Evolutionary conservation across 805 yeast species (phyloP), one percentile per base, ranked within the genome.

Genomic region (Candida glaebosa): DNA sequence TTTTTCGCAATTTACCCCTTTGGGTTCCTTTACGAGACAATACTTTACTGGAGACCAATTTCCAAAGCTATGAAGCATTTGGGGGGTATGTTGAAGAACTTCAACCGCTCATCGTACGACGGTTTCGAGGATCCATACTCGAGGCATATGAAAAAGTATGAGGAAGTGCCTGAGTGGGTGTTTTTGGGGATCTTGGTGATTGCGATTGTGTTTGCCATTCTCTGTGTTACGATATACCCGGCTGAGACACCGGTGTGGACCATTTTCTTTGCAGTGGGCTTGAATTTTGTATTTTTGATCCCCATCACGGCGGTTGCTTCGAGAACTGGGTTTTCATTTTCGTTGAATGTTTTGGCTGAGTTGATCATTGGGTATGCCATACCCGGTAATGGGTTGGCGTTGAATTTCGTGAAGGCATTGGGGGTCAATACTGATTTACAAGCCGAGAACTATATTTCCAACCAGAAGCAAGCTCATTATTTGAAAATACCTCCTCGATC

Each of bases 171-270:
- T 18, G 65, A 61, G 18, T 64, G 67, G 67, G 54, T 51, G 35
- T 64, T 56, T 42, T 12, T 47, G 3, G 37, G 51, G 15, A 44
- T 63, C 4, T 47, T 63, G 42, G 42, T 60, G 7, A 40, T 61
- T 6, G 53, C 68, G n/a, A 18, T 61, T 25, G 57, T 60, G 28
- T 53, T 61, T 9, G 69, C 65, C 3, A 55, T 65, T 12, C 32
- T 56, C 2, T 60, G 66, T 38, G 65, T 61, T 10, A 32, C 51
- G 35, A 38, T 61, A 9, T 65, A 59, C 34, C 70, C 71, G 3
- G 64, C 61, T 2, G 61, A 76, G 38, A 76, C 83, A 3, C 83
- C 84, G 15, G 76, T 78, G 18, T 79, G 84, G 84, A 73, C 77
- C 19, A 63, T 79, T 31, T 73, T 79, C 61, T 69, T 79, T 46